Base-by-base conservation (phyloP, 768 basidiomycete genomes). In the Tulasnella sp. region DNA sequence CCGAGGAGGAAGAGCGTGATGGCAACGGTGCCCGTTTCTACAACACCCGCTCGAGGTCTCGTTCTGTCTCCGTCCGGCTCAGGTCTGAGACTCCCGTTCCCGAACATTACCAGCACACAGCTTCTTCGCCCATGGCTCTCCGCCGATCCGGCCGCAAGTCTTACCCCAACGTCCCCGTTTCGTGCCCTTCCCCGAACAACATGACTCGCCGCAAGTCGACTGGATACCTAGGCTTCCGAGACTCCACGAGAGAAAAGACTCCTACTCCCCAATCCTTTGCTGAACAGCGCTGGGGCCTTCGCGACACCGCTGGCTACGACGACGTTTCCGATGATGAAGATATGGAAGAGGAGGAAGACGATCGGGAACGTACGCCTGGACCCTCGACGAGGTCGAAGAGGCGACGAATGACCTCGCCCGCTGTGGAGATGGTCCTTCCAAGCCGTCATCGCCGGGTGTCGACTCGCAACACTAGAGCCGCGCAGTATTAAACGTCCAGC, bases 1-100 rank as follows among this genome's bases (percentile, higher is more conserved):
- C 64, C 14, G 64, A 69, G 64, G 64, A 69, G n/a, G 60, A 69
- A n/a, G 64, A 69, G 34, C 64, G 54, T 1, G 50, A 50, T 1
- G 37, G 22, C 64, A 20, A 5, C 28, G 64, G n/a, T 2, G 60
- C 22, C 0, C 64, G 18, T 12, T 34, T 31, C 37, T 69, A 69
- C 64, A 69, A 69, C 64, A 69, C 64, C 18, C 34, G 64, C 31
- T 69, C 64, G 64, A 69, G 64, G 64, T 22, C 46, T 20, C 46
- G 46, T 20, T 60, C 60, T 18, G 64, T 69, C 16, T 69, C 64
- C 31, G 64, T 69, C 64, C 37, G 64, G 64, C 64, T 69, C 2
- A 69, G 64, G 31, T 69, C 64, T 0, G 64, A 69, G 64, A 69
- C 64, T 11, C 64, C 64, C 28, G 64, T 69, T 34, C 64, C 18